phyloP scores from a whole-genome alignment of 768 basidiomycete genomes.

The Rhodotorula kratochvilovae region DNA sequence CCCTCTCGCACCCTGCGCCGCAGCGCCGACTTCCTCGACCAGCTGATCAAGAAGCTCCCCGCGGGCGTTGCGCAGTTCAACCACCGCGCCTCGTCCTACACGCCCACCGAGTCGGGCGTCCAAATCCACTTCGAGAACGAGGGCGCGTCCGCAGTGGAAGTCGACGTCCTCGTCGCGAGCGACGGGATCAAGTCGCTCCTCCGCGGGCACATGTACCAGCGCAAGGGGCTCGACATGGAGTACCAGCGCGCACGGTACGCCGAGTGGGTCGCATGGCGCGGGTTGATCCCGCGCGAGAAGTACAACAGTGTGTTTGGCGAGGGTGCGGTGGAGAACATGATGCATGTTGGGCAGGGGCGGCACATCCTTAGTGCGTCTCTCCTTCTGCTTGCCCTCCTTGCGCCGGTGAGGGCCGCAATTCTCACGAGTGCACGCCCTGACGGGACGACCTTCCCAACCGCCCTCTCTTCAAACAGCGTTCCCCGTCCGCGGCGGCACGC shows the following conservation, averaged over 20 bases:
- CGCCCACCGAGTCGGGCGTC: constrained; percentile 1
- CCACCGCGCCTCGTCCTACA: constrained; percentile 8
- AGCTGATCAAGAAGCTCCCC: constrained; percentile 14
- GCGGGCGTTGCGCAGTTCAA: neutral
- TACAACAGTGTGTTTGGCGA: constrained; percentile 21
- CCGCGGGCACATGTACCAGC: constrained; percentile 24
- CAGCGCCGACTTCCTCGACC: constrained; percentile 37
- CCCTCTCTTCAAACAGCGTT: constrained; percentile 23
- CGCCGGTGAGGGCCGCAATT: no score
- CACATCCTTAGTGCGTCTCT: neutral
- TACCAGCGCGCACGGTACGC: constrained; percentile 27
- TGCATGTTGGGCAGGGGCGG: neutral
- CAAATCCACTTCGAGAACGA: constrained; percentile 28
- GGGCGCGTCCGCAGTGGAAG: constrained; percentile 9
- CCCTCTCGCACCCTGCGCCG: no score
- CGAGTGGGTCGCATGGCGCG: constrained; percentile 40
- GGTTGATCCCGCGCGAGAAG: constrained; percentile 17
- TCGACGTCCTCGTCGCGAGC: constrained; percentile 32
- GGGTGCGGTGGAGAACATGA: constrained; percentile 3
- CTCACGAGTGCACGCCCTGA: no score
- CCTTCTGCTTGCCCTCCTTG: no score
- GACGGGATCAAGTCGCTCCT: constrained; percentile 21
- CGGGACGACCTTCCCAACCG: neutral
- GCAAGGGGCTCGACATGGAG: constrained; percentile 14
- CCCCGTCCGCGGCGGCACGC: constrained; percentile 32